Evolutionary conservation across 495 filamentous ascomycete species (phyloP).

Genomic region (Tuber aestivum): DNA sequence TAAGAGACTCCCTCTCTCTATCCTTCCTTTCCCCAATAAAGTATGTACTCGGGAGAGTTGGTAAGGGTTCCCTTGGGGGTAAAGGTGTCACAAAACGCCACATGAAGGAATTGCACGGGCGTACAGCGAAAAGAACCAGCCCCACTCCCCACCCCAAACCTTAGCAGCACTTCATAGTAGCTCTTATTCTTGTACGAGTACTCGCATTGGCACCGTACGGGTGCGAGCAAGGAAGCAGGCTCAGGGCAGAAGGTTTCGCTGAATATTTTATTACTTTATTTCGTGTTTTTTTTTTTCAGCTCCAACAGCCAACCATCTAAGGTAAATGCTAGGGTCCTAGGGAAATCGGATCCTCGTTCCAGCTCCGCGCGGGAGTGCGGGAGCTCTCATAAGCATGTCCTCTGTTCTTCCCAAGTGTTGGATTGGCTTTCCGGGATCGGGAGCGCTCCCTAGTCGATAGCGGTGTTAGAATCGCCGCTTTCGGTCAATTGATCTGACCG

Average conservation of each 20-base stretch:
- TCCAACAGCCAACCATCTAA: constrained; percentile 24
- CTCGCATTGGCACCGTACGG: background rate
- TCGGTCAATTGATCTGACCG: background rate
- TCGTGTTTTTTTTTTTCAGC: constrained; percentile 2
- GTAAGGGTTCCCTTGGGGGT: background rate
- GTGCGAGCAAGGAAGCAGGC: background rate
- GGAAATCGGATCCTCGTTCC: constrained; percentile 24
- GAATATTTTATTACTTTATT: background rate
- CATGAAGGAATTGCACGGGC: background rate
- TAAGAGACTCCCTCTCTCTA: background rate
- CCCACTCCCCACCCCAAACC: background rate
- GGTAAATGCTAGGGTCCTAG: constrained; percentile 23
- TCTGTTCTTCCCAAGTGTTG: constrained; percentile 1
- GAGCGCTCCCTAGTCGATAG: constrained; percentile 31
- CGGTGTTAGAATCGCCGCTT: constrained; percentile 9
- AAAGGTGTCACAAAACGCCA: background rate
- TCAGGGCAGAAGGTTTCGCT: background rate
- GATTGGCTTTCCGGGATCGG: constrained; percentile 21
- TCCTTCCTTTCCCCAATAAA: background rate
- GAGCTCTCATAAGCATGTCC: constrained; percentile 4
- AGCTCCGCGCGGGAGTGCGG: constrained; percentile 8
- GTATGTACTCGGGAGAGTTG: background rate
- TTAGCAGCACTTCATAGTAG: background rate
- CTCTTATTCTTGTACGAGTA: background rate
- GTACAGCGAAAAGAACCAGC: background rate